A percentile compares a stretch with the other conserved stretches of the same genome.
These are phyloP conservation scores for Puccinia sorghi DNA, from an alignment of 1,284 basidiomycete genomes.

Conservation along the genomic window DNA sequence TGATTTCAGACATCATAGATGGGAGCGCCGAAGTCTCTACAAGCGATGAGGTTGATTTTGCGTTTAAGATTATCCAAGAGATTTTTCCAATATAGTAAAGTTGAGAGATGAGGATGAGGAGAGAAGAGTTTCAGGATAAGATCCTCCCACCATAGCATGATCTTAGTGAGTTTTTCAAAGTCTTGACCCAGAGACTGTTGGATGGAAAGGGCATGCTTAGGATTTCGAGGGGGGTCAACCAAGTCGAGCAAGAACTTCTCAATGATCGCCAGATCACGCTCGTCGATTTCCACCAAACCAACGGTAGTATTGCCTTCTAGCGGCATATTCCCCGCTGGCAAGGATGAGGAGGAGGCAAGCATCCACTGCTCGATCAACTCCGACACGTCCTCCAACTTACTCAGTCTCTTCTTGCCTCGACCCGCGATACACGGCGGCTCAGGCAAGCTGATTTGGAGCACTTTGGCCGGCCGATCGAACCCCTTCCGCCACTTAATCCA, in stretches of 20 bases:
- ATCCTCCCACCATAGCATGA: conserved; percentile 34
- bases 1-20: background rate
- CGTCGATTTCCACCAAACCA: background rate
- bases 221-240: background rate
- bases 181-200: conserved; percentile 31
- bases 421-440: background rate
- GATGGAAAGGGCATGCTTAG: background rate
- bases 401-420: conserved; percentile 15
- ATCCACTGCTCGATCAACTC: conserved; percentile 39
- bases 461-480: conserved; percentile 27
- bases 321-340: background rate
- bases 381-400: conserved; percentile 26
- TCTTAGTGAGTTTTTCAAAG: conserved; percentile 35
- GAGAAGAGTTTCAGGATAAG: background rate
- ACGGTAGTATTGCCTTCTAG: background rate
- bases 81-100: conserved; percentile 12
- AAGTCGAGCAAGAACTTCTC: conserved; percentile 30
- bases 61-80: conserved; percentile 15
- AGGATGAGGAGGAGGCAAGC: background rate
- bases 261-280: conserved; percentile 11
- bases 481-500: conserved; percentile 45
- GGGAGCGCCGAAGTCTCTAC: conserved; percentile 20
- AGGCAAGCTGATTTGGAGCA: conserved; percentile 17
- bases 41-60: conserved; percentile 1
- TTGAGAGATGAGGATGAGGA: background rate